Evolutionary conservation across 1,284 basidiomycete species (phyloP).

Genomic region (Boletellus deceptivus): DNA sequence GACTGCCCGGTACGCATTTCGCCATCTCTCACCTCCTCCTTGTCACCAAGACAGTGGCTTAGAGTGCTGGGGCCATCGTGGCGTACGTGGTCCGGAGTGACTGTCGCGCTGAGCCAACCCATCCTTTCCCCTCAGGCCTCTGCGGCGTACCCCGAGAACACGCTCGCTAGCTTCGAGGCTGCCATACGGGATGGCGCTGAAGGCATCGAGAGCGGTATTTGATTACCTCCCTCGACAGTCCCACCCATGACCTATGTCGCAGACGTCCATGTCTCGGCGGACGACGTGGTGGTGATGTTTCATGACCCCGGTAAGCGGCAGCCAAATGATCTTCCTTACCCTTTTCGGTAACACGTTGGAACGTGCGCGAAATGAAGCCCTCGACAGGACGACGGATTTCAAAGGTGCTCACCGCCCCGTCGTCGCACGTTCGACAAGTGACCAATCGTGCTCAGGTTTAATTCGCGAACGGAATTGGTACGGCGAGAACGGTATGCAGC

Average conservation of each 20-base stretch:
- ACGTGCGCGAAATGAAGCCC: constrained; percentile 41
- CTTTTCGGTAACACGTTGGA: constrained; percentile 18
- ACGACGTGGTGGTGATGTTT: constrained; percentile 92
- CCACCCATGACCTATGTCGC: constrained; percentile 52
- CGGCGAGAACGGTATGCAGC: constrained; percentile 74
- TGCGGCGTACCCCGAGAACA: constrained; percentile 87
- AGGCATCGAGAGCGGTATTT: constrained; percentile 91
- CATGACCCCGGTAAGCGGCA: constrained; percentile 78
- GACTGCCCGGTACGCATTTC: constrained; percentile 24
- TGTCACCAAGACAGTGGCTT: constrained; percentile 9
- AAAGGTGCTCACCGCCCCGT: constrained; percentile 43
- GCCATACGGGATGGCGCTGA: constrained; percentile 93
- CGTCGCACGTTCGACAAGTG: constrained; percentile 21
- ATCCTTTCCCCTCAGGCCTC: constrained; percentile 60
- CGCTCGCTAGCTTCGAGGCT: constrained; percentile 87
- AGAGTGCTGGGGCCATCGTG: constrained; percentile 95
- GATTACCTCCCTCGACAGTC: constrained; percentile 34
- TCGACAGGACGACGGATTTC: constrained; percentile 68
- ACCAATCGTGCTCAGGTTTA: constrained; percentile 44
- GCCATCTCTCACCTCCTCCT: background rate
- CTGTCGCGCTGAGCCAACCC: constrained; percentile 11
- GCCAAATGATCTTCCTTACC: constrained; percentile 19
- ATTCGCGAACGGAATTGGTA: constrained; percentile 73
- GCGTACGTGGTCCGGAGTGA: constrained; percentile 54
- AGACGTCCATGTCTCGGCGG: constrained; percentile 96